Evolutionary conservation across 2,329 filamentous ascomycete species (phyloP).

Genomic region (Fusarium sp.): DNA sequence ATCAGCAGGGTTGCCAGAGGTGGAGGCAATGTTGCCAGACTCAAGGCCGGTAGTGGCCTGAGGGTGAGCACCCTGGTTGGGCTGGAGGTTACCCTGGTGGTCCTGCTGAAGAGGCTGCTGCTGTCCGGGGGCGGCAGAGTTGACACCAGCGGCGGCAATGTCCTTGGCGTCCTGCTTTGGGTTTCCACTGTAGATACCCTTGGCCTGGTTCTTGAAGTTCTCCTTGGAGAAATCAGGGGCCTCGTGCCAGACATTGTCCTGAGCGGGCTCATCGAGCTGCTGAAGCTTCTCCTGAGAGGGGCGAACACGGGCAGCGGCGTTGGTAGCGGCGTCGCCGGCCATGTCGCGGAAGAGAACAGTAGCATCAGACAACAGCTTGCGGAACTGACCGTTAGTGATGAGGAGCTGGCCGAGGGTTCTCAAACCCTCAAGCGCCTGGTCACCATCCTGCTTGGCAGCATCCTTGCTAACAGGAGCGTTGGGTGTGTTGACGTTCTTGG

Average conservation of each 20-base stretch:
- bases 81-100: slow-evolving; percentile 19
- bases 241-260: slow-evolving; percentile 95
- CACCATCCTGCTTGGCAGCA: slow-evolving; percentile 81
- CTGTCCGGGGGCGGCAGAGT: slow-evolving; percentile 62
- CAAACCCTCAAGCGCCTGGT: slow-evolving; percentile 84
- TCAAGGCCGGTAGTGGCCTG: slow-evolving; percentile 59
- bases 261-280: slow-evolving; percentile 84
- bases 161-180: slow-evolving; percentile 69
- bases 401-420: slow-evolving; percentile 88
- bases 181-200: slow-evolving; percentile 68
- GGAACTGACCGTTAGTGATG: slow-evolving; percentile 95
- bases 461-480: slow-evolving; percentile 78
- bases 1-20: slow-evolving; percentile 6
- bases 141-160: slow-evolving; percentile 66
- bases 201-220: slow-evolving; percentile 74
- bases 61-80: slow-evolving; percentile 42
- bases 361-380: slow-evolving; percentile 81
- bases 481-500: slow-evolving; percentile 70
- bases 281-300: slow-evolving; percentile 80
- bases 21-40: slow-evolving; percentile 6
- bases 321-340: slow-evolving; percentile 86
- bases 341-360: slow-evolving; percentile 87
- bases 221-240: slow-evolving; percentile 79
- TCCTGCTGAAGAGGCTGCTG: slow-evolving; percentile 15
- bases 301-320: slow-evolving; percentile 78